A percentile compares a stretch with the other conserved stretches of the same genome.
Evolutionary conservation across 2,329 filamentous ascomycete genomes (phyloP).

Genomic region (Seiridium cupressi): DNA sequence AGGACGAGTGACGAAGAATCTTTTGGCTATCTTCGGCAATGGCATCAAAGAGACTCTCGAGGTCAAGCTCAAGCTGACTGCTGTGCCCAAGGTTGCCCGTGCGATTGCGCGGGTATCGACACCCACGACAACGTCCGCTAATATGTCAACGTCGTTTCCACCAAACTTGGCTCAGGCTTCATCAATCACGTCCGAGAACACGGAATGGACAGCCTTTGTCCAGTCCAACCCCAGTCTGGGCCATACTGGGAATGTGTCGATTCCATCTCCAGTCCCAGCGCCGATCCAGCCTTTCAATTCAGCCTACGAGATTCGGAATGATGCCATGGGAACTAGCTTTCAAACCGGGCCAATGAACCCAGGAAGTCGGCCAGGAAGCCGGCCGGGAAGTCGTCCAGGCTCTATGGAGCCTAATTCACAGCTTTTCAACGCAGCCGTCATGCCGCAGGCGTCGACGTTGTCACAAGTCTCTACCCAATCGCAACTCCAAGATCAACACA

Average conservation of each 20-base stretch:
- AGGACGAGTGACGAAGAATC: slow-evolving; percentile 84
- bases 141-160: slow-evolving; percentile 11
- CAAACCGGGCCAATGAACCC: slow-evolving; percentile 44
- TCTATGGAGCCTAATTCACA: slow-evolving; percentile 21
- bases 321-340: slow-evolving; percentile 22
- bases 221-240: slow-evolving; percentile 62
- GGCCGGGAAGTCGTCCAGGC: slow-evolving; percentile 22
- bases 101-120: slow-evolving; percentile 17
- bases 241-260: slow-evolving; percentile 33
- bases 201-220: slow-evolving; percentile 76
- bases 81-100: slow-evolving; percentile 58
- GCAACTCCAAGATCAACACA: slow-evolving; percentile 6
- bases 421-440: background rate
- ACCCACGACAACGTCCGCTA: slow-evolving; percentile 16
- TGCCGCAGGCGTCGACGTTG: background rate
- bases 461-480: slow-evolving; percentile 11
- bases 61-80: slow-evolving; percentile 84
- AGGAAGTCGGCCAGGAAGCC: slow-evolving; percentile 49
- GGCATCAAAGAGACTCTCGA: slow-evolving; percentile 86
- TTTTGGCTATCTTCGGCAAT: slow-evolving; percentile 79
- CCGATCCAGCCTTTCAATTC: slow-evolving; percentile 21
- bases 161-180: slow-evolving; percentile 20
- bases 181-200: slow-evolving; percentile 58
- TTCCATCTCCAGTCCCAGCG: slow-evolving; percentile 31
- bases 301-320: slow-evolving; percentile 20